phyloP scores from a whole-genome alignment of 371 early-diverging fungal genomes.

The Mortierella sp. region DNA sequence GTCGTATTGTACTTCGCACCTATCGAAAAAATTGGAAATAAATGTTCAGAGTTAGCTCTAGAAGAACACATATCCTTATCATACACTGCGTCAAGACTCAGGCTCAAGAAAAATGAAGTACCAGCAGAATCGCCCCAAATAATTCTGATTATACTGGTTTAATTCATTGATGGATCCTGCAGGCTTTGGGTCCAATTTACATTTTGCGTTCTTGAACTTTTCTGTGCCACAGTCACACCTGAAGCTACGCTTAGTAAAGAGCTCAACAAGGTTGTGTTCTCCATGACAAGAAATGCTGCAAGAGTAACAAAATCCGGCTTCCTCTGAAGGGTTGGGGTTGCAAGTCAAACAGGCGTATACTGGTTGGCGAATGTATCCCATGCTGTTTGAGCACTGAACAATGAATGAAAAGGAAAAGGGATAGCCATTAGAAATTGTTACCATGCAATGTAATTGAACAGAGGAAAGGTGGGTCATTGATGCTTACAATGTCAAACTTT shows the following conservation, averaged over 20 bases:
- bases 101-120: conserved; percentile 17
- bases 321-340: conserved; percentile 55
- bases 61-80: background rate
- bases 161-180: conserved; percentile 61
- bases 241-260: conserved; percentile 86
- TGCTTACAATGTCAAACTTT: conserved; percentile 54
- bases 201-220: conserved; percentile 59
- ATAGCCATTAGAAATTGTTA: background rate
- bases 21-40: conserved; percentile 15
- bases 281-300: conserved; percentile 87
- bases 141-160: conserved; percentile 88
- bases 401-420: background rate
- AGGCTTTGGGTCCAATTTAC: conserved; percentile 60
- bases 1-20: conserved; percentile 82
- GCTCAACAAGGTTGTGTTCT: conserved; percentile 83
- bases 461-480: too few species aligned
- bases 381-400: conserved; percentile 76
- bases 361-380: conserved; percentile 83
- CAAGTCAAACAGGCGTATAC: conserved; percentile 92
- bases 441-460: background rate
- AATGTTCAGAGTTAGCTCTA: background rate
- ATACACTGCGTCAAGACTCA: background rate
- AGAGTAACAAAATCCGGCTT: conserved; percentile 82
- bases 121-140: conserved; percentile 85
- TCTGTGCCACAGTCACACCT: conserved; percentile 89